Base-by-base conservation (phyloP, 1,139 yeast genomes). In the Yamadazyma epiphylla region DNA sequence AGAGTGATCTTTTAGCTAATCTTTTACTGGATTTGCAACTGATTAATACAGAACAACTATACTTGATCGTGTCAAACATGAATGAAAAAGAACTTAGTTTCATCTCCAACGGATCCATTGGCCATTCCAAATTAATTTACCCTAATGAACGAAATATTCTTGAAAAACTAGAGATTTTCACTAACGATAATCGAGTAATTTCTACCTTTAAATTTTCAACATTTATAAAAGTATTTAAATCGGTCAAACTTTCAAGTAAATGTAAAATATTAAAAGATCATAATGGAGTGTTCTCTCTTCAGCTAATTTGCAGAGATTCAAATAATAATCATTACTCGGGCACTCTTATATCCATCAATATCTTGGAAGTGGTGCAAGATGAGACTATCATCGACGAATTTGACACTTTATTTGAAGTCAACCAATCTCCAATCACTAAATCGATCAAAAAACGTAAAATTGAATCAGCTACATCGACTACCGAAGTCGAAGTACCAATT, bases 11-110 rank as follows among this genome's bases (percentile, higher is more conserved):
- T 4, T 53, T 86, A 20, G 66, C 73, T 33, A 80, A 79, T 37
- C 70, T 84, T 0, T 49, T 87, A 19, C 77, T 72, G 36, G 95
- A 86, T 46, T 58, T 87, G 41, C 74, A 70, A 33, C 84, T 80
- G 35, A 66, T 83, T 15, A 71, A 68, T 28, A 79, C 94, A 2
- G 68, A 69, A 20, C 78, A 76, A 15, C 60, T 86, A 27, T 76
- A 72, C 31, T 50, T 85, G 6, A 72, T 70, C 37, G 32, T 56
- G 3, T 59, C 62, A 46, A 43, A 53, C 31, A 54, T 45, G 20
- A 31, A 45, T n/a, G 48, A 45, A 3, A 60, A 58, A 21, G 64
- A 60, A 38, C 47, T 76, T 19, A 61, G 68, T 26, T 70, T 87
- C 35, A 73, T 83, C 3, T 80, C 94, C 1, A 66, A 64, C 28